Percentiles rank a stretch among this genome's conserved stretches.
phyloP scores from a whole-genome alignment of 768 basidiomycete species.

The Mycena capillaripes region DNA sequence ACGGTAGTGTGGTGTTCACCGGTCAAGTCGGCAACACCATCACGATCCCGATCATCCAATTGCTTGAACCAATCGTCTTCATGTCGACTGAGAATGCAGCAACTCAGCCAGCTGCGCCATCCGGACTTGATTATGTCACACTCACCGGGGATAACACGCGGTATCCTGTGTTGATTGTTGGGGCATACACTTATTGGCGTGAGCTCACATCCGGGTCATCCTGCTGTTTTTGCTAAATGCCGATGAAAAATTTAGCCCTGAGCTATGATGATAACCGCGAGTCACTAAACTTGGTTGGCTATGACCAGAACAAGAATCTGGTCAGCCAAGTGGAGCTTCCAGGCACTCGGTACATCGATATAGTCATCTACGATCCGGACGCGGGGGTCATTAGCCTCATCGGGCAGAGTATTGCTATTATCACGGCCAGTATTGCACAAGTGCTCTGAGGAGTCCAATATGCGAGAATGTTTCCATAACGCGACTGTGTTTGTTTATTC shows the following conservation, averaged over 20 bases:
- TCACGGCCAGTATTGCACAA: constrained; percentile 3
- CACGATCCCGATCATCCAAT: constrained; percentile 1
- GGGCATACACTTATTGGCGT: constrained; percentile 1
- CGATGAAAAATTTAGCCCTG: constrained; percentile 3
- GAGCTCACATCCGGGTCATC: neutral
- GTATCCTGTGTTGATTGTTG: constrained; percentile 5
- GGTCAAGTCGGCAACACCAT: constrained; percentile 2
- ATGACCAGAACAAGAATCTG: constrained; percentile 5
- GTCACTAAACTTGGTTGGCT: constrained; percentile 1
- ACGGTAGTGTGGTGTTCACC: neutral
- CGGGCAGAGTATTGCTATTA: neutral
- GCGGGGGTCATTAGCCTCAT: neutral
- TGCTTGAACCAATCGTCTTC: constrained; percentile 6
- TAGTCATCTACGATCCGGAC: constrained; percentile 3
- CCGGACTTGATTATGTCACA: constrained; percentile 1
- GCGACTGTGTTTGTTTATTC: neutral
- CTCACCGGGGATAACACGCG: neutral
- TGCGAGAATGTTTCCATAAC: neutral
- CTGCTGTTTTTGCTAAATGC: constrained; percentile 3
- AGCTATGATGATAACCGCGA: constrained; percentile 2
- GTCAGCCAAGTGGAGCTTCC: constrained; percentile 1
- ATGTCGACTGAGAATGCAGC: constrained; percentile 5
- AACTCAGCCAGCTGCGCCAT: constrained; percentile 4
- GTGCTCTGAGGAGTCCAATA: neutral
- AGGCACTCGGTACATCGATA: neutral